phyloP scores from a whole-genome alignment of 257 asterid species.

The Solanum gandarillasii region DNA sequence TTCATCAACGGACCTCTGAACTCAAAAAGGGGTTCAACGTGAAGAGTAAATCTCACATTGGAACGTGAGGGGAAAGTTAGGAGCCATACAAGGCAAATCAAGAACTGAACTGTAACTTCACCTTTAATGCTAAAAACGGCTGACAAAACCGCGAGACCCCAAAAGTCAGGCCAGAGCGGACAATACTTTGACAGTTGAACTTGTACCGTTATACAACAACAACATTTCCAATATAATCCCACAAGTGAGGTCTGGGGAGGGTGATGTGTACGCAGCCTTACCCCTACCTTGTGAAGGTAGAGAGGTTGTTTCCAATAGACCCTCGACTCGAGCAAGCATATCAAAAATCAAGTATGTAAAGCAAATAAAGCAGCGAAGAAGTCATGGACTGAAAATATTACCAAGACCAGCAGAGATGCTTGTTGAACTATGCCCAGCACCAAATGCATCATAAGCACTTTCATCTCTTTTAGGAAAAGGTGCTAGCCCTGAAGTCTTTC shows the following conservation, averaged over 20 bases:
- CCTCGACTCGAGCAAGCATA: neutral
- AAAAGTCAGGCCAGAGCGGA: neutral
- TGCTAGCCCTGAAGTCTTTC: slow-evolving; percentile 61
- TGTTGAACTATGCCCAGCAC: slow-evolving; percentile 82
- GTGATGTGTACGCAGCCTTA: neutral
- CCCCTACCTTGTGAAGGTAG: neutral
- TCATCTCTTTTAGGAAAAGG: slow-evolving; percentile 73
- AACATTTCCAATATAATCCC: neutral
- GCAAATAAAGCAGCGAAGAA: neutral
- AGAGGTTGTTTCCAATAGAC: neutral
- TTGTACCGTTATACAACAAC: neutral
- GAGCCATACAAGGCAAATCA: neutral
- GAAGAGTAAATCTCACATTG: neutral
- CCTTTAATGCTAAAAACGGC: neutral
- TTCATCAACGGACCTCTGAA: neutral
- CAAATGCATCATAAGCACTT: slow-evolving; percentile 69
- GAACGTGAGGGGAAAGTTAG: neutral
- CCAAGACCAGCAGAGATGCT: slow-evolving; percentile 90
- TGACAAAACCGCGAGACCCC: neutral
- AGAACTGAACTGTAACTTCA: neutral
- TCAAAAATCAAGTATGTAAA: neutral
- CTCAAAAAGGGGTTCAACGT: neutral
- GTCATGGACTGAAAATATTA: neutral
- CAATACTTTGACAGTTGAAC: neutral
- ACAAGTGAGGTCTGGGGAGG: neutral